Evolutionary conservation across 2,329 filamentous ascomycete genomes (phyloP).

Genomic region (Diaporthe humulicola): DNA sequence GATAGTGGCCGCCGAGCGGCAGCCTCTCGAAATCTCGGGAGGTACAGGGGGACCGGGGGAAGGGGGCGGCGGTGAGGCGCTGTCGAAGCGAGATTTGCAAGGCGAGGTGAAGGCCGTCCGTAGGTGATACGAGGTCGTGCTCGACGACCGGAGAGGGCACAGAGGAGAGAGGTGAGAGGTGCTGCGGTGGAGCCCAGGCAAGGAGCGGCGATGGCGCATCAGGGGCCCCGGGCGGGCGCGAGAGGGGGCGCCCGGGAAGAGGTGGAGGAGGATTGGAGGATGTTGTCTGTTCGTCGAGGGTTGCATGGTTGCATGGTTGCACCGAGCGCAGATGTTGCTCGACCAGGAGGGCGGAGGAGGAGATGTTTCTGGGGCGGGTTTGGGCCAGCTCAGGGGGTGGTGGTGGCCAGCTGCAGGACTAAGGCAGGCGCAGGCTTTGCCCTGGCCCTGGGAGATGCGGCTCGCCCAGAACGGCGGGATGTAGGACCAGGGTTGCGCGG

Average conservation of each 20-base stretch:
- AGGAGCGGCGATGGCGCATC: slow-evolving; percentile 7
- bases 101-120: slow-evolving; percentile 7
- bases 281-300: slow-evolving; percentile 1
- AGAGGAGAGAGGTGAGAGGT: neutral
- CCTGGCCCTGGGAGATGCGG: slow-evolving; percentile 40
- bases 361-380: slow-evolving; percentile 29
- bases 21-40: slow-evolving; percentile 6
- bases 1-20: neutral
- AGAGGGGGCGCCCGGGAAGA: neutral
- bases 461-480: slow-evolving; percentile 45
- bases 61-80: slow-evolving; percentile 15
- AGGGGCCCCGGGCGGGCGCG: slow-evolving; percentile 10
- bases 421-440: slow-evolving; percentile 22
- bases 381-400: slow-evolving; percentile 26
- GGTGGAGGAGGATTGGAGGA: slow-evolving; percentile 11
- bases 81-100: slow-evolving; percentile 25
- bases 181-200: slow-evolving; percentile 6
- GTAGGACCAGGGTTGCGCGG: neutral
- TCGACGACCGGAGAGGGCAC: slow-evolving; percentile 6
- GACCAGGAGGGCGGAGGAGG: slow-evolving; percentile 28
- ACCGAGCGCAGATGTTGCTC: slow-evolving; percentile 13
- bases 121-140: neutral
- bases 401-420: slow-evolving; percentile 35
- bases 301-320: slow-evolving; percentile 22
- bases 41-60: neutral